Evolutionary conservation across 2,329 filamentous ascomycete genomes (phyloP).

Genomic region (Colletotrichum lupini): DNA sequence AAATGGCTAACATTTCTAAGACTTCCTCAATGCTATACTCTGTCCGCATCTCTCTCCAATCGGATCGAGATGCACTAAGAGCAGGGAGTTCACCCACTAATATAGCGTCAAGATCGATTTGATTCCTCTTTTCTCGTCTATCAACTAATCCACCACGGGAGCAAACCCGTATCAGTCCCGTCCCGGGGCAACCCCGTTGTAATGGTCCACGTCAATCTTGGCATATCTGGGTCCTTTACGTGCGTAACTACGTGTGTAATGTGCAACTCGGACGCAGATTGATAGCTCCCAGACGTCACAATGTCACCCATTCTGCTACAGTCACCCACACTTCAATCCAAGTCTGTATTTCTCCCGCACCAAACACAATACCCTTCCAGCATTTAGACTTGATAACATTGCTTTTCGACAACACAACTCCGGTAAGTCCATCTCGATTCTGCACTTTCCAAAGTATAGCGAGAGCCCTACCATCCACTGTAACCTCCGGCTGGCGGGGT

Average conservation of each 20-base stretch:
- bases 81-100: neutral
- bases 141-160: neutral
- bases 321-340: neutral
- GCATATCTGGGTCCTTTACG: slow-evolving; percentile 8
- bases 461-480: neutral
- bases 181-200: slow-evolving; percentile 18
- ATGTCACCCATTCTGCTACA: neutral
- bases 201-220: slow-evolving; percentile 15
- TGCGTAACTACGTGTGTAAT: slow-evolving; percentile 16
- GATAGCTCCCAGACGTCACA: slow-evolving; percentile 18
- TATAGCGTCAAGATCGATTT: slow-evolving; percentile 1
- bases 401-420: slow-evolving; percentile 14
- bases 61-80: neutral
- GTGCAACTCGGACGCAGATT: neutral
- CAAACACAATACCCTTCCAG: neutral
- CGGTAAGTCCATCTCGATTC: neutral
- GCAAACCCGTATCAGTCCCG: slow-evolving; percentile 11
- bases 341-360: neutral
- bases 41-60: neutral
- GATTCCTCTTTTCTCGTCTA: slow-evolving; percentile 28
- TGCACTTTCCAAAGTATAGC: neutral
- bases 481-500: neutral
- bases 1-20: neutral
- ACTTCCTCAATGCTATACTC: neutral
- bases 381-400: neutral